These are phyloP conservation scores for Priceomyces haplophilus DNA, from an alignment of 805 yeast genomes.

Conservation along the genomic window DNA sequence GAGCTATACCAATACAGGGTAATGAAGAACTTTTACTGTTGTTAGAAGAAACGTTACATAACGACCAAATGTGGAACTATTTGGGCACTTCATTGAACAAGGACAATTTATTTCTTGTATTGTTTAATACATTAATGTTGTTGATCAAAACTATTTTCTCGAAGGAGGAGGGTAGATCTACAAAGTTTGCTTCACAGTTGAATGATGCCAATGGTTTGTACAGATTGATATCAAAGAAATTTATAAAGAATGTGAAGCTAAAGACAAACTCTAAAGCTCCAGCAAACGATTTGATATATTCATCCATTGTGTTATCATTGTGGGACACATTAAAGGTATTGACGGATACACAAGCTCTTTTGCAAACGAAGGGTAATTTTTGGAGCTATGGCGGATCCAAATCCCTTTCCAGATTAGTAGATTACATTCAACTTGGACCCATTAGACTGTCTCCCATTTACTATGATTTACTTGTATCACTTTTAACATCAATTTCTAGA, in stretches of 20 bases:
- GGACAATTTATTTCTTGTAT: constrained; percentile 27
- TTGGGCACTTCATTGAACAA: constrained; percentile 21
- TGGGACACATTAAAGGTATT: constrained; percentile 46
- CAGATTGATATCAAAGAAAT: constrained; percentile 43
- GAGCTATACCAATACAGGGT: constrained; percentile 9
- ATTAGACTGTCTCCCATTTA: constrained; percentile 51
- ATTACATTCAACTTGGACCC: constrained; percentile 51
- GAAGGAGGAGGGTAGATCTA: constrained; percentile 11
- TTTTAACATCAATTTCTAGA: constrained; percentile 19
- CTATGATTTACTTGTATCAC: constrained; percentile 29
- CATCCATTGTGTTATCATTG: constrained; percentile 47
- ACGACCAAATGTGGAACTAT: constrained; percentile 34
- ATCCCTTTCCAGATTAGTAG: constrained; percentile 39
- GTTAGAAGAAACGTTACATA: constrained; percentile 21
- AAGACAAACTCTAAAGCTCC: constrained; percentile 20
- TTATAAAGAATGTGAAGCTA: constrained; percentile 43
- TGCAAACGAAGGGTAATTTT: constrained; percentile 44
- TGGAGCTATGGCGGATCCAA: constrained; percentile 51
- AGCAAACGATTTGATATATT: constrained; percentile 40
- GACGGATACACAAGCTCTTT: constrained; percentile 21
- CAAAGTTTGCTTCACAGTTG: constrained; percentile 13
- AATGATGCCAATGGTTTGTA: constrained; percentile 22
- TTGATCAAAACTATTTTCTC: constrained; percentile 20
- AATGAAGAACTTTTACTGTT: constrained; percentile 8
- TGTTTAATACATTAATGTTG: constrained; percentile 28